Base-by-base conservation (phyloP, 2,329 filamentous ascomycete species). In the Fusarium piperis region DNA sequence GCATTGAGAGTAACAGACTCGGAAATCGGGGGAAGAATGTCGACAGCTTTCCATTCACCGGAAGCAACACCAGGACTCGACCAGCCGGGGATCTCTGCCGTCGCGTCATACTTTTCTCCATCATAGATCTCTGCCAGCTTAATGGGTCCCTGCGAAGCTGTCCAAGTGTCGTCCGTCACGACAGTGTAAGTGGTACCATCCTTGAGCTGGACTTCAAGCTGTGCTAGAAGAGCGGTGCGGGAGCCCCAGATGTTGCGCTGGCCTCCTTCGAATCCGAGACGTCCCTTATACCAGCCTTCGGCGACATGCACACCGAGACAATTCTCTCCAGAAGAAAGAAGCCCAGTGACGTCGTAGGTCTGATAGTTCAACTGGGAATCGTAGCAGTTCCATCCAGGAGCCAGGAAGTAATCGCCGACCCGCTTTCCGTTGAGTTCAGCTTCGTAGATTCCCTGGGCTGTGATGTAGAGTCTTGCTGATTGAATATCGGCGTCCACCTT, bases 331-430 rank as follows among this genome's bases (percentile, higher is more conserved):
- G 38, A 32, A 3, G 53, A 58, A 0, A 89, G 62, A 0, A 85
- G 76, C 0, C 78, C 65, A 2, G 82, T 83, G 2, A 89, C 84
- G 67, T 90, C 87, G 67, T 85, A 87, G 0, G 83, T 86, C 64
- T 89, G 83, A 58, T 90, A 90, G 0, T 81, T 78, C 32, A 85
- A 79, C 3, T 87, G 80, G 52, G 84, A 77, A 0, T 83, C 77
- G 65, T 89, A 90, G 7, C 81, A 82, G 53, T 83, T 83, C 85
- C 86, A 89, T 0, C 87, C 87, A 0, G 87, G 87, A 23, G 86
- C 84, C 36, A 88, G 76, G 20, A 82, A 80, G 3, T 79, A 67
- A 20, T 83, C 80, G 0, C 83, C 82, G 3, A 87, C 81, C 6
- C 76, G 74, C 0, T 85, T 68, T 76, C 33, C 76, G 70, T 8